Base-by-base conservation (phyloP, 495 filamentous ascomycete species). In the Penicillium salamii region DNA sequence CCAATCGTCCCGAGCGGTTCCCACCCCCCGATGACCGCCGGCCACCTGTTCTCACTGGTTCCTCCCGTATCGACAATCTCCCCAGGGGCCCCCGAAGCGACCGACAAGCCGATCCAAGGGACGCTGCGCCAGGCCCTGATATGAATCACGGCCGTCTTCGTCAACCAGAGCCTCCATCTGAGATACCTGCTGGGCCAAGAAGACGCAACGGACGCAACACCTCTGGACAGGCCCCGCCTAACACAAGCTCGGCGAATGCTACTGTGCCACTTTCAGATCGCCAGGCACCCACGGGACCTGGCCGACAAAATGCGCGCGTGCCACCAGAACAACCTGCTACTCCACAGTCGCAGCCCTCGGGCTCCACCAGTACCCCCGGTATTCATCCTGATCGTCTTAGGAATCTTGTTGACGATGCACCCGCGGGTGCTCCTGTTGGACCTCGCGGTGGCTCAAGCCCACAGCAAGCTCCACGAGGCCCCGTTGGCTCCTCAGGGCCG, bases 161-260 rank as follows among this genome's bases (percentile, higher is more conserved):
- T 24, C 71, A 71, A 34, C 67, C 72, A 17, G 86, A 89, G 14
- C 59, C 74, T 13, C 59, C 73, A 26, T 60, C 74, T 7, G 83
- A 84, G 36, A 80, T 84, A 36, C 89, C 90, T 1, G 85, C 82
- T 19, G 90, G 88, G 1, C 90, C 90, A 2, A 75, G 87, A 28
- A 59, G 71, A 36, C 47, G 50, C 32, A 42, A 50, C 21, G 45
- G 50, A 8, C 58, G 61, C n/a, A 72, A 65, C 59, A 46, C 52
- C 13, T 40, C 65, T 17, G 58, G 53, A 6, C 66, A 70, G 12
- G 65, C 55, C 18, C 55, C 69, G 21, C 19, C 55, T 13, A 49
- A 50, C 3, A 47, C 52, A 14, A 51, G 55, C 29, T 29, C 58
- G 5, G 46, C 40, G 29, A 65, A 59, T 55, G 63, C 60, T 36